phyloP scores from a whole-genome alignment of 2,329 filamentous ascomycete genomes.

The Pezicula rhizophila region DNA sequence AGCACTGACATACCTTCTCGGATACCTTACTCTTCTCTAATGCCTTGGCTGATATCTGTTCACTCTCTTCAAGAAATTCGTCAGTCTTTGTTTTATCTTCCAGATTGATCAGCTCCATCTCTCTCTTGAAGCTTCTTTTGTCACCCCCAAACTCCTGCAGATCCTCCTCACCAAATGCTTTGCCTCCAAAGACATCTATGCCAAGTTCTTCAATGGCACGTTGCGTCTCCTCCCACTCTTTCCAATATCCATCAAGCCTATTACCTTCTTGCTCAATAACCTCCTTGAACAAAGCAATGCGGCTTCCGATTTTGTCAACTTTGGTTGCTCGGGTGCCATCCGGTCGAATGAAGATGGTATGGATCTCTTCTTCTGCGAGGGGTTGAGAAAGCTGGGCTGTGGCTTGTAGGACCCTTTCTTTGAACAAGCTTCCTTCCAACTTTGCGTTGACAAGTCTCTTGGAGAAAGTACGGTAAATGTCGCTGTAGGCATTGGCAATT shows the following conservation, averaged over 20 bases:
- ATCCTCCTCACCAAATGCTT: neutral
- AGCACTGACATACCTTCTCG: neutral
- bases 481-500: too few species aligned
- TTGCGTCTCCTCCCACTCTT: slow-evolving; percentile 4
- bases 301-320: slow-evolving; percentile 1
- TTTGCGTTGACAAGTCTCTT: too few species aligned
- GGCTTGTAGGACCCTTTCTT: too few species aligned
- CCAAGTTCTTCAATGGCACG: slow-evolving; percentile 1
- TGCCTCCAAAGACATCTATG: neutral
- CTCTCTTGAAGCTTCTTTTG: neutral
- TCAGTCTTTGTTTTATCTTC: too few species aligned
- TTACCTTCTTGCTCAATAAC: neutral
- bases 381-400: neutral
- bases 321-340: neutral
- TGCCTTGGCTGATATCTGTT: neutral
- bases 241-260: slow-evolving; percentile 2
- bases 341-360: neutral
- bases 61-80: too few species aligned
- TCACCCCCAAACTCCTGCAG: neutral
- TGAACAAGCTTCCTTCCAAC: too few species aligned
- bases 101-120: neutral
- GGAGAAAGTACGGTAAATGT: too few species aligned
- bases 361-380: slow-evolving; percentile 1
- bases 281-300: neutral
- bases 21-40: neutral